phyloP scores from a whole-genome alignment of 306 rosid genomes.

The Hippophae rhamnoides region DNA sequence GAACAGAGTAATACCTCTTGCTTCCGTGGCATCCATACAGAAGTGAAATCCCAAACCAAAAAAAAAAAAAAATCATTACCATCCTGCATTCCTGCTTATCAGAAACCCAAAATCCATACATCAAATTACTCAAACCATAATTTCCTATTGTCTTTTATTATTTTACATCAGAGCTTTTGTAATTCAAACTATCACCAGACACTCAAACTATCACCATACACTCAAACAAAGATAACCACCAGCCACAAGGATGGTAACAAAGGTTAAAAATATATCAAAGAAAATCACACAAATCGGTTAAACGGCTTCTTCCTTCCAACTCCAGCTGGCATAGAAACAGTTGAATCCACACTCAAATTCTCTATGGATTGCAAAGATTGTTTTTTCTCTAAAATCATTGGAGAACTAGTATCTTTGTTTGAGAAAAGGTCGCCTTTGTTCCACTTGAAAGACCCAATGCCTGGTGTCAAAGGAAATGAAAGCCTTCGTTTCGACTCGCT shows the following conservation, averaged over 20 bases:
- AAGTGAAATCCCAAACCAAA: background rate
- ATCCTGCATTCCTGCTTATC: background rate
- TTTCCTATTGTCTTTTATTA: slow-evolving; percentile 52
- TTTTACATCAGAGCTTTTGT: slow-evolving; percentile 43
- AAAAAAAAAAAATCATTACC: slow-evolving; percentile 14
- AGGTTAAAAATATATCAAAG: slow-evolving; percentile 26
- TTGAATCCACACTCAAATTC: slow-evolving; percentile 75
- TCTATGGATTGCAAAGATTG: slow-evolving; percentile 55
- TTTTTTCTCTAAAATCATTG: slow-evolving; percentile 39
- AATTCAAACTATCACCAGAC: slow-evolving; percentile 50
- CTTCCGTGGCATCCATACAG: no score
- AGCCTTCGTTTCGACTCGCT: slow-evolving; percentile 66
- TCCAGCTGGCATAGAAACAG: slow-evolving; percentile 69
- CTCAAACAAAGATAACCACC: slow-evolving; percentile 35
- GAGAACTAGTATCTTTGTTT: slow-evolving; percentile 42
- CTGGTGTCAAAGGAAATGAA: slow-evolving; percentile 70
- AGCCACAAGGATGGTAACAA: slow-evolving; percentile 16
- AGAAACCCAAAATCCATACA: slow-evolving; percentile 21
- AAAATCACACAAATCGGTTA: slow-evolving; percentile 93
- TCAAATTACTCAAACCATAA: slow-evolving; percentile 30
- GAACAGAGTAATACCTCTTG: no score
- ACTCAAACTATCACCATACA: slow-evolving; percentile 49
- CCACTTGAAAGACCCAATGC: slow-evolving; percentile 80
- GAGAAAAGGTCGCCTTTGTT: slow-evolving; percentile 45
- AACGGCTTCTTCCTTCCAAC: slow-evolving; percentile 77